Evolutionary conservation across 495 filamentous ascomycete genomes (phyloP).

Genomic region (Aspergillus indologenus): DNA sequence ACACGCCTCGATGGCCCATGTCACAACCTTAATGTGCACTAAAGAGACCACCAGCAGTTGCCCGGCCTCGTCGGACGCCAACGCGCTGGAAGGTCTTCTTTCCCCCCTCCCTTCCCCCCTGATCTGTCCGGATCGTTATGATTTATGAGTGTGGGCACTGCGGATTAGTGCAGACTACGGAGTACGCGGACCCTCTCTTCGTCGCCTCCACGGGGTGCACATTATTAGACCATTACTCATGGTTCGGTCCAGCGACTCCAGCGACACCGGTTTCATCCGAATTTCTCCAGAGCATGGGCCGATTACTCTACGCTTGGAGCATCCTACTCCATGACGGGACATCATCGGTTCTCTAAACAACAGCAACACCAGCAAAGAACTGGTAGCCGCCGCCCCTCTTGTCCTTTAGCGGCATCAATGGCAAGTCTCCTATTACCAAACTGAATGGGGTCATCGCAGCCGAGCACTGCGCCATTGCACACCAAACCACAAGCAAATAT

Average conservation of each 20-base stretch:
- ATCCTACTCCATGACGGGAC: too few species aligned
- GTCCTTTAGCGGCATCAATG: not conserved
- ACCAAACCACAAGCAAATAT: not conserved
- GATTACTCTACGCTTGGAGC: not conserved
- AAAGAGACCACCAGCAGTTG: not conserved
- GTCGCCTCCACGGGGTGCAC: not conserved
- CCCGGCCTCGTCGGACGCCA: not conserved
- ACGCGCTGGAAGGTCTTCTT: not conserved
- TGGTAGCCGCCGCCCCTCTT: not conserved
- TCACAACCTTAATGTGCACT: constrained; percentile 5
- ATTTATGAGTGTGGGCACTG: not conserved
- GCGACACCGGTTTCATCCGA: not conserved
- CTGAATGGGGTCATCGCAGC: not conserved
- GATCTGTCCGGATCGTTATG: not conserved
- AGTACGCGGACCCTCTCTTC: not conserved
- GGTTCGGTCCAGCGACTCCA: not conserved
- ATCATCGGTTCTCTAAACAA: too few species aligned
- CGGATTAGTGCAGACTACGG: not conserved
- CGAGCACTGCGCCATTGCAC: not conserved
- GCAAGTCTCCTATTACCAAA: not conserved
- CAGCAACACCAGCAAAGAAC: too few species aligned
- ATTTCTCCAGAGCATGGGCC: not conserved
- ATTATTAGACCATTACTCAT: not conserved
- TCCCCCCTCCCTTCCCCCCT: too few species aligned
- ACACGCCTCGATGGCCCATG: not conserved